Conservation (phyloP, 164 flowering plant species). For the Annona cherimola region DNA sequence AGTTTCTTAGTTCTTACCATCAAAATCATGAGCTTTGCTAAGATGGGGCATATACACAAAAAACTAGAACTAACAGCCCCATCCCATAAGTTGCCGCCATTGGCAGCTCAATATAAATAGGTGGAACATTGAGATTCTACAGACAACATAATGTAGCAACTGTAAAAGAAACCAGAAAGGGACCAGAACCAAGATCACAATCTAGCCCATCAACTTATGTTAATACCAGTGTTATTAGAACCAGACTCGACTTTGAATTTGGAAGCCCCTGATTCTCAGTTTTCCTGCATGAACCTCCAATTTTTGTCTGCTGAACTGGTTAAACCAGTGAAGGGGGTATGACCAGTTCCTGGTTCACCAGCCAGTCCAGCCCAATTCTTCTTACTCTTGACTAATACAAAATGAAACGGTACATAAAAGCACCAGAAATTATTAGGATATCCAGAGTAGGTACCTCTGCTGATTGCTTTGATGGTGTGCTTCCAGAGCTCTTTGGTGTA, state of each 20-base stretch:
- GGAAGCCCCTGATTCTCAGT: too few species aligned
- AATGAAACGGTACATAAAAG: neutral
- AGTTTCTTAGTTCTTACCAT: neutral
- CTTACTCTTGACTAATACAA: too few species aligned
- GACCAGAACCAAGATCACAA: neutral
- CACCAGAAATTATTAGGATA: neutral
- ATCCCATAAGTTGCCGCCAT: neutral
- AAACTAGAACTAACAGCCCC: neutral
- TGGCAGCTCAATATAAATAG: neutral
- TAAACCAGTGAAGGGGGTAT: too few species aligned
- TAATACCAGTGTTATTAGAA: neutral
- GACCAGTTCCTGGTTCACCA: too few species aligned
- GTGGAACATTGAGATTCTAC: neutral
- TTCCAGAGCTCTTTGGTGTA: slow-evolving; percentile 38
- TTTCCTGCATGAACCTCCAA: too few species aligned
- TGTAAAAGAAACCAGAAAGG: neutral
- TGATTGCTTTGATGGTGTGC: slow-evolving; percentile 41
- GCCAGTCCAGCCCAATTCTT: too few species aligned
- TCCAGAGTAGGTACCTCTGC: slow-evolving; percentile 9
- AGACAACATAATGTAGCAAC: neutral
- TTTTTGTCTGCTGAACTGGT: too few species aligned
- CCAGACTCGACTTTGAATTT: too few species aligned
- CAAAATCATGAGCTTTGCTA: neutral
- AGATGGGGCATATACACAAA: neutral
- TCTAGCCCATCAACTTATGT: neutral